Percentiles rank a stretch among this genome's conserved stretches.
Evolutionary conservation across 352 stramenopile species (phyloP).

Genomic region (Elongisporangium anandrum): DNA sequence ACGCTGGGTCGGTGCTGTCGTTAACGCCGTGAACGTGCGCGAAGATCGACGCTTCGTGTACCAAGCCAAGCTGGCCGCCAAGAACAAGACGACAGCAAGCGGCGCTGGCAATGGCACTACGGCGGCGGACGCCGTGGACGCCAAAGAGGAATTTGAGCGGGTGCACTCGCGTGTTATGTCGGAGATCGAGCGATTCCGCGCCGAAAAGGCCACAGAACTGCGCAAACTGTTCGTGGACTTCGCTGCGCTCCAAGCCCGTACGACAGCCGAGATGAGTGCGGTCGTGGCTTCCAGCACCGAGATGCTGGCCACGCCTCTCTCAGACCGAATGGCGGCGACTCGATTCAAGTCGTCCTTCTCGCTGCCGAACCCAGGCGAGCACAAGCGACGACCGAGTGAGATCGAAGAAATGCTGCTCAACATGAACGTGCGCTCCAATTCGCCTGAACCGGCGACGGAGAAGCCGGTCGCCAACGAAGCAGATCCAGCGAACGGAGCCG

Average conservation of each 20-base stretch:
- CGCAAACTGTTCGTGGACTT: constrained; percentile 74
- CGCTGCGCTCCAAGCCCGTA: constrained; percentile 43
- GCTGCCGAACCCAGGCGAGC: constrained; percentile 31
- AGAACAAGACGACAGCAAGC: constrained; percentile 18
- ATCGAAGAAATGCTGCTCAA: constrained; percentile 18
- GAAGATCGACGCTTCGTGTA: constrained; percentile 78
- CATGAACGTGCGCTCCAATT: constrained; percentile 11
- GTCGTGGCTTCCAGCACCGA: constrained; percentile 38
- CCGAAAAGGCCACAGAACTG: constrained; percentile 69
- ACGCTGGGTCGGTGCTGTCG: constrained; percentile 69
- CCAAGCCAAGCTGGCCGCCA: constrained; percentile 65
- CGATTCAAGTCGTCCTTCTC: constrained; percentile 39
- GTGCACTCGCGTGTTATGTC: constrained; percentile 74
- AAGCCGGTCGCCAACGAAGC: constrained; percentile 6
- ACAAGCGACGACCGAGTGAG: constrained; percentile 20
- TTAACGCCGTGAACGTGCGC: constrained; percentile 63
- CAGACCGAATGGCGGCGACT: constrained; percentile 8
- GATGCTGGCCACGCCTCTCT: constrained; percentile 39
- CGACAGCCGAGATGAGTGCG: constrained; percentile 44
- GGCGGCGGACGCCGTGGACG: constrained; percentile 41
- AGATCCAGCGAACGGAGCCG: constrained; percentile 11
- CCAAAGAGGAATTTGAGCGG: constrained; percentile 71
- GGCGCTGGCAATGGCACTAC: constrained; percentile 22
- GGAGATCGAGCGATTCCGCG: constrained; percentile 69
- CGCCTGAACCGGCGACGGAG: not conserved